Evolutionary conservation across 257 asterid species (phyloP), one percentile per base, ranked within the genome.

Genomic region (Solanum pimpinellifolium): DNA sequence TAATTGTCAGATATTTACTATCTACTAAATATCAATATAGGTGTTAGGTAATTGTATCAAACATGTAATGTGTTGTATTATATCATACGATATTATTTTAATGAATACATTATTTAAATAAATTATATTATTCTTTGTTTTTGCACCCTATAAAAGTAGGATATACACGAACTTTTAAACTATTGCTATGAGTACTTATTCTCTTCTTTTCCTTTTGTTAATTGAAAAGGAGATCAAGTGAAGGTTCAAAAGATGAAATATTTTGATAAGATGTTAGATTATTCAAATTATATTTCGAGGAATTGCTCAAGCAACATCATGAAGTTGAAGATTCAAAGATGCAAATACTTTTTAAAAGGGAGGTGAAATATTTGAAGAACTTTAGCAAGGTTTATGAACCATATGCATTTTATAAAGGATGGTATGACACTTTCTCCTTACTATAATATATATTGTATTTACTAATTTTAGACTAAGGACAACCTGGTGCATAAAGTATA

Each of bases 151-250:
- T 33, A 31, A 31, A 33, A 33, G 35, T 33, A 33, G 4, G 35
- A 3, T 33, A 33, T 33, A 33, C 35, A 33, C 5, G 3, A 86
- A 91, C 25, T 78, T 70, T 87, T 90, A 12, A 88, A 91, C 46
- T 86, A 76, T 5, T 86, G 87, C 2, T 56, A 90, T 16, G 89
- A 90, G 18, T 90, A 31, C 33, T 33, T 89, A 47, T 93, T 90
- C 11, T 65, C 41, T 7, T 83, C 73, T 1, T 11, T 46, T 6
- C 92, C 93, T 42, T 41, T 88, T 1, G 5, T 41, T 11, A 75
- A 72, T 1, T 10, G 23, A 4, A 42, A 69, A 35, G 7, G 89
- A 46, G 83, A 60, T 6, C 23, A 68, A n/a, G 72, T 86, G 31
- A 18, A 73, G 80, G 16, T 73, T 73, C 20, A 69, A 5, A 69